Percentiles rank a stretch among this genome's conserved stretches.
phyloP scores from a whole-genome alignment of 2,329 filamentous ascomycete genomes.

The Fusarium metavorans region DNA sequence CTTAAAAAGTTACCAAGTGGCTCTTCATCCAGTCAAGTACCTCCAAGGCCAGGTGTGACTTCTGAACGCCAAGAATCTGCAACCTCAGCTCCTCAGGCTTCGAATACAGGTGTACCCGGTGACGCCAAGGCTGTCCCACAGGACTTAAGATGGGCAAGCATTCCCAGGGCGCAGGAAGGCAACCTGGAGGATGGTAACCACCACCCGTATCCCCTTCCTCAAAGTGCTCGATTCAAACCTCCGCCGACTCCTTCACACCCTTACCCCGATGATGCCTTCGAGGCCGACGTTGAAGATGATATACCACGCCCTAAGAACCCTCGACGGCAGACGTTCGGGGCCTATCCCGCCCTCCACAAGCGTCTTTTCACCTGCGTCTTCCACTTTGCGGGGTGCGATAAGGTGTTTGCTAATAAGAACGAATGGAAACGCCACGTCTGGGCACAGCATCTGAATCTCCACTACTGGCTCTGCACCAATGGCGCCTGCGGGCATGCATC shows the following conservation, averaged over 20 bases:
- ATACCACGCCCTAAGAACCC: neutral
- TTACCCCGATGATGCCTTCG: neutral
- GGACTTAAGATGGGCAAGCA: no score
- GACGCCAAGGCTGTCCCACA: neutral
- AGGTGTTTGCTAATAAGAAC: conserved; percentile 84
- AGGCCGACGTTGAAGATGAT: neutral
- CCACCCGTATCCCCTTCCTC: no score
- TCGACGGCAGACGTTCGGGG: no score
- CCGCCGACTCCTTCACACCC: no score
- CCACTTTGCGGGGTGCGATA: conserved; percentile 78
- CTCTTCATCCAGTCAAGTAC: neutral
- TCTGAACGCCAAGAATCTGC: neutral
- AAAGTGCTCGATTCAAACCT: no score
- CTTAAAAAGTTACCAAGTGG: neutral
- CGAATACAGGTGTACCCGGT: neutral
- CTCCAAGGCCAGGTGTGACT: neutral
- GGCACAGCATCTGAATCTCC: conserved; percentile 81
- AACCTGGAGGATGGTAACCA: neutral
- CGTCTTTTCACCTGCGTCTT: conserved; percentile 83
- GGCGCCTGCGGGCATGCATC: conserved; percentile 62
- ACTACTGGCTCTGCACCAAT: conserved; percentile 81
- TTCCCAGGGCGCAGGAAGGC: no score
- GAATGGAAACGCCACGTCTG: conserved; percentile 94
- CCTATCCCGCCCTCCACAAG: conserved; percentile 66
- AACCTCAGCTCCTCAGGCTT: neutral